Evolutionary conservation across 768 basidiomycete genomes (phyloP), one percentile per base, ranked within the genome.

Genomic region (Tephrocybe rancida): DNA sequence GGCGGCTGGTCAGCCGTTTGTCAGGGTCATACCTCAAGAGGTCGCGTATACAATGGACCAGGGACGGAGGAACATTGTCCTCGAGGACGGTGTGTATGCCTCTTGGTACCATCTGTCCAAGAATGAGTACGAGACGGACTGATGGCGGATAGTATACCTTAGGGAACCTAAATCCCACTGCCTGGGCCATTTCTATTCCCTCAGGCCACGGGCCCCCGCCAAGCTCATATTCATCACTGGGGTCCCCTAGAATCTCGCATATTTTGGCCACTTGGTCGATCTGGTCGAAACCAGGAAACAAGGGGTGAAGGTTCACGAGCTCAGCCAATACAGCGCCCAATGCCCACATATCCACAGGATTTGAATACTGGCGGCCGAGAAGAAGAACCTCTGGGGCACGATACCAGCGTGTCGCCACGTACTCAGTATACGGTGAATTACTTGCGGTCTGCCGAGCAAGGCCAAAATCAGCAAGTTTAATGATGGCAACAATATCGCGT

Each of bases 331-430:
- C 98, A 6, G 97, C 95, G 14, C 97, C 97, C 49, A 99, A 76
- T 3, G 97, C 97, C 97, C 97, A 99, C 91, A 98, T 94, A 64
- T 99, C 97, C 22, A 99, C 96, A 3, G 97, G 95, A 64, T 90
- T 91, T 9, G 93, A 95, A 67, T 99, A 99, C 68, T 98, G 90
- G 52, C 86, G 83, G 63, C 92, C 92, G 55, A 92, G 80, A 34
- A 99, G 80, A 26, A 99, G 78, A n/a, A 99, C 95, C 69, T 99
- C 97, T 16, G 97, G 97, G 0, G 97, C 97, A 53, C 97, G 91
- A 71, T 99, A 99, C 97, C 97, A 99, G 35, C 97, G 82, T n/a
- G 97, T 99, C 21, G 95, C 91, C 32, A 99, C 97, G 66, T 99
- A 98, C 74, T 98, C 97, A 22, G 97, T 98, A 67, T 98, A 99